Evolutionary conservation across 768 basidiomycete species (phyloP).

Genomic region (Russula griseocarnosa): DNA sequence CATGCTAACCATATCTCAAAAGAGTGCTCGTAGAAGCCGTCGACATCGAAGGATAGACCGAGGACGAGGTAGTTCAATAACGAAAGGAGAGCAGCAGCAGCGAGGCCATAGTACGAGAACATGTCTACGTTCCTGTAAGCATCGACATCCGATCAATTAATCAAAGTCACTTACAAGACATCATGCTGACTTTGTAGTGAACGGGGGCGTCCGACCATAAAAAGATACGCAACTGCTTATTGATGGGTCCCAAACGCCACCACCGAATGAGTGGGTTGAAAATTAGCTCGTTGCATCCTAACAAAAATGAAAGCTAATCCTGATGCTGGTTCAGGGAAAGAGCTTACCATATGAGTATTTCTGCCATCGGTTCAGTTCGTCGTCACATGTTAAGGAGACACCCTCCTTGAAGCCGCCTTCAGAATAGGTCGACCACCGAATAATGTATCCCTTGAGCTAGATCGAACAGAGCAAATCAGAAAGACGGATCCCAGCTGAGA

Average conservation of each 20-base stretch:
- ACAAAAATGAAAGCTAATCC: not conserved
- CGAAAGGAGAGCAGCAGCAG: slow-evolving; percentile 57
- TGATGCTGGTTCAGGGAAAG: slow-evolving; percentile 5
- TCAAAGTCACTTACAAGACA: slow-evolving; percentile 51
- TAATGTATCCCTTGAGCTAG: slow-evolving; percentile 58
- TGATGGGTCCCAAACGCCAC: slow-evolving; percentile 80
- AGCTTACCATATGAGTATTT: slow-evolving; percentile 72
- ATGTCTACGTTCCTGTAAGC: slow-evolving; percentile 34
- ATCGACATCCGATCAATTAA: no score
- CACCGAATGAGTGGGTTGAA: slow-evolving; percentile 81
- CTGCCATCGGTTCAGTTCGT: slow-evolving; percentile 91
- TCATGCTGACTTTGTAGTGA: slow-evolving; percentile 80
- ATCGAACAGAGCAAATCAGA: not conserved
- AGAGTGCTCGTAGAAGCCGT: slow-evolving; percentile 67
- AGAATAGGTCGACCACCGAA: slow-evolving; percentile 84
- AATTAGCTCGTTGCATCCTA: slow-evolving; percentile 71
- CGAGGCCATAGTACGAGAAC: slow-evolving; percentile 58
- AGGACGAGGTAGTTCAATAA: slow-evolving; percentile 68
- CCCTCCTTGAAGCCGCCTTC: slow-evolving; percentile 88
- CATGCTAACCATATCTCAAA: slow-evolving; percentile 75
- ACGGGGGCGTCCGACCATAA: slow-evolving; percentile 73
- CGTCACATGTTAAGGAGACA: slow-evolving; percentile 82
- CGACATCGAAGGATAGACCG: slow-evolving; percentile 55
- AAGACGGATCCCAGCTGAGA: no score
- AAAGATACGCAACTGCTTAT: slow-evolving; percentile 70